Conservation (phyloP, 371 early-diverging fungal genomes). For the Mortierella sp. region DNA sequence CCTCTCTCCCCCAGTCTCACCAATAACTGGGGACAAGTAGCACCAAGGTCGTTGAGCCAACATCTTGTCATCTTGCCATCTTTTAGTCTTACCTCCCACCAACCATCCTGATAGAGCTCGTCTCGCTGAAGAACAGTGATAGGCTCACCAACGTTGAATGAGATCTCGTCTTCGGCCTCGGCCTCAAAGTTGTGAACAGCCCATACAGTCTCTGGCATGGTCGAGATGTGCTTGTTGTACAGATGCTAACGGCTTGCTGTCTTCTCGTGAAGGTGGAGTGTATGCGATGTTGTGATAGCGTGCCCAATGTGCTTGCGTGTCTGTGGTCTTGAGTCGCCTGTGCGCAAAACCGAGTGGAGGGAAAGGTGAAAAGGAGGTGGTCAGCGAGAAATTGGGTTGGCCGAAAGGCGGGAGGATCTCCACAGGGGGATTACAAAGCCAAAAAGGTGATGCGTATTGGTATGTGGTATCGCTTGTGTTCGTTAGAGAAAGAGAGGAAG, state of each 20-base stretch:
- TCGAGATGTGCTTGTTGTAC: neutral
- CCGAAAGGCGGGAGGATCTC: neutral
- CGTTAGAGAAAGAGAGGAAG: slow-evolving; percentile 1
- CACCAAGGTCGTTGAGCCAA: too few species aligned
- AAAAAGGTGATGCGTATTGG: too few species aligned
- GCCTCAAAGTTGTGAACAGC: slow-evolving; percentile 74
- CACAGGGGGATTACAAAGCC: too few species aligned
- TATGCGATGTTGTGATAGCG: neutral
- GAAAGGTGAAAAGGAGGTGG: neutral
- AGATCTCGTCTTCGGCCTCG: slow-evolving; percentile 83
- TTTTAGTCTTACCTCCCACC: slow-evolving; percentile 91
- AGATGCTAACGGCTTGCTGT: slow-evolving; percentile 3
- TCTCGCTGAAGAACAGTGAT: slow-evolving; percentile 82
- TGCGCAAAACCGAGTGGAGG: neutral
- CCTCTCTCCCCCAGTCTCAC: too few species aligned
- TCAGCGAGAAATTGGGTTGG: neutral
- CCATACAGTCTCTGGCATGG: slow-evolving; percentile 64
- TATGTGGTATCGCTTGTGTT: too few species aligned
- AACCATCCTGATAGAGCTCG: slow-evolving; percentile 83
- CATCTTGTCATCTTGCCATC: too few species aligned
- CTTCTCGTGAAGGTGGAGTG: slow-evolving; percentile 2
- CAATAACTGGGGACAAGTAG: too few species aligned
- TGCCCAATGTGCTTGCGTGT: neutral
- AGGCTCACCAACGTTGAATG: slow-evolving; percentile 74
- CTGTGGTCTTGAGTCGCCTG: neutral